phyloP scores from a whole-genome alignment of 2,329 filamentous ascomycete genomes.

The Fusarium compactum region DNA sequence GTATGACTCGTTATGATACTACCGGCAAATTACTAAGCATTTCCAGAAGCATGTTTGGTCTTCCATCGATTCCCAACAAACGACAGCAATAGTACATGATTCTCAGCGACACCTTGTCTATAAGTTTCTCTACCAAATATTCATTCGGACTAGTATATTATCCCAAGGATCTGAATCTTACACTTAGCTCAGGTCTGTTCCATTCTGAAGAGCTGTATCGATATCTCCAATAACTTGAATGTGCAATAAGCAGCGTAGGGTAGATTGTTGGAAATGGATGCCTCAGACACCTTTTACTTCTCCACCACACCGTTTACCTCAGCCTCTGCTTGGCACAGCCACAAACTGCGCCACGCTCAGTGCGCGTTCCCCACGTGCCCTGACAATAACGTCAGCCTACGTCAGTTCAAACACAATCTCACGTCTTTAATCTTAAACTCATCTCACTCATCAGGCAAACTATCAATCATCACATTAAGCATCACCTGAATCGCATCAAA shows the following conservation, averaged over 20 bases:
- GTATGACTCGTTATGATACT: rapidly evolving
- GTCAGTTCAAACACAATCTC: slow-evolving; percentile 5
- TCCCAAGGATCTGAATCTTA: rapidly evolving
- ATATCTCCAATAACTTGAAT: not conserved
- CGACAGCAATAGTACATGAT: too few relatives aligned
- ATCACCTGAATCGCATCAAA: too few relatives aligned
- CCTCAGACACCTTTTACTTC: not conserved
- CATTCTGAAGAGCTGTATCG: rapidly evolving
- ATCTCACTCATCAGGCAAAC: not conserved
- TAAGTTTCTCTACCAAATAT: too few relatives aligned
- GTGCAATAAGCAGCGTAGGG: not conserved
- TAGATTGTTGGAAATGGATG: rapidly evolving
- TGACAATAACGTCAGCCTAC: slow-evolving; percentile 21
- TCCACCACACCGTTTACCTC: too few relatives aligned
- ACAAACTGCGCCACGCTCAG: not conserved
- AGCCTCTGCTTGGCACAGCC: not conserved
- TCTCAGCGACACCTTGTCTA: too few relatives aligned
- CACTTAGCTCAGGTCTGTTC: not conserved
- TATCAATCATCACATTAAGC: too few relatives aligned
- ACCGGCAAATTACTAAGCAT: rapidly evolving
- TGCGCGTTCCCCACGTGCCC: not conserved
- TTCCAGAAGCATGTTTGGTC: too few relatives aligned
- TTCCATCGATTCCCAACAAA: too few relatives aligned
- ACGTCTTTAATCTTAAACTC: not conserved
- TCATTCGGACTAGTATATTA: rapidly evolving